Percentiles rank a stretch among this genome's conserved stretches.
Conservation (phyloP, 768 basidiomycete genomes). For the Candolleomyces efflorescens region DNA sequence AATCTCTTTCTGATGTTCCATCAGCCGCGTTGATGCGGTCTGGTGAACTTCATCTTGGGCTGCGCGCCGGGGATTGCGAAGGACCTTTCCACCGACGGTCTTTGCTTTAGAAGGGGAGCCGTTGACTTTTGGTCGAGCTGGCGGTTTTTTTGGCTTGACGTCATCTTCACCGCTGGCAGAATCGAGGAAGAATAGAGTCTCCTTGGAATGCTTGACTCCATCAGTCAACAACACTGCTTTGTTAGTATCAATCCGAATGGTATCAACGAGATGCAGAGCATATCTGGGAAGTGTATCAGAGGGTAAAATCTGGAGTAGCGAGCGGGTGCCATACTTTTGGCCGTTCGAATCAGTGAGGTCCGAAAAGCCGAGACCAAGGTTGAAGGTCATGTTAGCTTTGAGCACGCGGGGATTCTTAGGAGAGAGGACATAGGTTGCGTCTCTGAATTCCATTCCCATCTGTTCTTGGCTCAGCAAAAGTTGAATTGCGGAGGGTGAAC, state of each 20-base stretch:
- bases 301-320: not conserved
- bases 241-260: conserved; percentile 69
- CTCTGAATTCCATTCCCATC: conserved; percentile 96
- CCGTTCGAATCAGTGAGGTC: conserved; percentile 74
- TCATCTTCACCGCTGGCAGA: conserved; percentile 57
- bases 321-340: conserved; percentile 51
- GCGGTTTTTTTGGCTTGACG: conserved; percentile 54
- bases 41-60: conserved; percentile 81
- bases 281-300: conserved; percentile 52
- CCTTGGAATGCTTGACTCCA: conserved; percentile 78
- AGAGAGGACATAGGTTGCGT: conserved; percentile 78
- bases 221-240: conserved; percentile 73
- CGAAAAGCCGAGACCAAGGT: conserved; percentile 79
- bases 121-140: conserved; percentile 50
- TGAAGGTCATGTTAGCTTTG: conserved; percentile 81
- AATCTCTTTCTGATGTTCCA: conserved; percentile 84
- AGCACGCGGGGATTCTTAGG: conserved; percentile 72
- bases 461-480: conserved; percentile 25
- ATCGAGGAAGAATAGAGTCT: conserved; percentile 83
- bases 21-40: conserved; percentile 71
- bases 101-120: conserved; percentile 70
- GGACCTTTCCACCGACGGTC: conserved; percentile 77
- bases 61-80: conserved; percentile 87
- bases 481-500: not conserved
- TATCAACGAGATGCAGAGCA: conserved; percentile 84